Evolutionary conservation across 768 basidiomycete genomes (phyloP), one percentile per base, ranked within the genome.

Genomic region (Calocera viscosa): DNA sequence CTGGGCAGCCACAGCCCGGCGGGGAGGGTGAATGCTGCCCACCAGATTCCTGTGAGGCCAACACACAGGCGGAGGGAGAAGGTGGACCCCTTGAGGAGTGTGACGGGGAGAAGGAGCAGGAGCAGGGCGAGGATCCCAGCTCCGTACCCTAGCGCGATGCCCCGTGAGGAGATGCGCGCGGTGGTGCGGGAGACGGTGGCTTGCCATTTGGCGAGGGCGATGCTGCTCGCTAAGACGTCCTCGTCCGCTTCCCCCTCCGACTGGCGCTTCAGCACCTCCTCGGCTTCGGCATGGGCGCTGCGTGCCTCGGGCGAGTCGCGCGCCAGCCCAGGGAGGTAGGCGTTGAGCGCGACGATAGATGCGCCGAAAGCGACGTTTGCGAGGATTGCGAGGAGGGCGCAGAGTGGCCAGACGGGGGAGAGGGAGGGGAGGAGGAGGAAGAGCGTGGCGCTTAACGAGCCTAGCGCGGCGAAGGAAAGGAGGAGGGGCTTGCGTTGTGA

Each of bases 331-430:
- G 90, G 91, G 2, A 95, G 83, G 75, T 95, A 95, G 0, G 91
- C 83, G 73, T 97, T 97, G 81, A 91, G 84, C 22, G 92, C 93
- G 2, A 97, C 94, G 11, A 87, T 80, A 2, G 88, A 89, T 0
- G 87, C 88, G 1, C 93, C 90, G 70, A 96, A 96, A 1, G 86
- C 84, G 14, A 93, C 86, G 72, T 94, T 95, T 10, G 93, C 89
- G 5, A 82, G 76, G 49, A 90, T 82, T 0, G 89, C 87, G 1
- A 96, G 79, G 0, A 88, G 72, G 0, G 89, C 86, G 0, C 83
- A 83, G 2, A 89, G 71, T 0, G 81, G 78, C 87, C 93, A 94
- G 3, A 89, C 65, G 0, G 83, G 78, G 0, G 89, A 89, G 0
- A 84, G 77, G 0, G 90, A 89, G 0, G 91, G 82, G 3, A 95